Base-by-base conservation (phyloP, 2,329 filamentous ascomycete species). In the Lasiodiplodia citricola region DNA sequence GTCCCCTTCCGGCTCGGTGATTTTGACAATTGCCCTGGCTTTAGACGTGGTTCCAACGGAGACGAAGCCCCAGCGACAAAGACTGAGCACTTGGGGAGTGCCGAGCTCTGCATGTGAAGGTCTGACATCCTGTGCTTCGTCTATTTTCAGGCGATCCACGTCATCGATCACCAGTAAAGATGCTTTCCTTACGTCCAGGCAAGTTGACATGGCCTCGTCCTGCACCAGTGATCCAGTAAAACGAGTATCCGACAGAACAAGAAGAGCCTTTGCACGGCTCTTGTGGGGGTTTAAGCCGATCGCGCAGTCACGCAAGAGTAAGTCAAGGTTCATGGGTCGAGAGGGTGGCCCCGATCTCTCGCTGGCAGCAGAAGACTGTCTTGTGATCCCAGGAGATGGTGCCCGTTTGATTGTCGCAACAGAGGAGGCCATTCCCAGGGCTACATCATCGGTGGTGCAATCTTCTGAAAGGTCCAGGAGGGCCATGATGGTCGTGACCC, bases 11-110 rank as follows among this genome's bases (percentile, higher is more conserved):
- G 86, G 83, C 11, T 85, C 83, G 25, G 83, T 81, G 14, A 94
- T 83, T 57, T 88, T 87, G 2, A 96, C 84, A 2, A 83, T 82
- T 0, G 89, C 87, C 70, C 89, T 91, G 0, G 94, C 94, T 2
- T 94, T 91, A 21, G 94, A 96, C 55, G 97, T 92, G 60, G 92
- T 93, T 73, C 92, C 94, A 41, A 99, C 89, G 54, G 93, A 91
- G 7, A 97, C 93, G 75, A 90, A 99, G 0, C 96, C 96, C 73
- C 87, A 84, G 7, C 86, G 82, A 66, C 88, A 78, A 68, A 90
- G 76, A 35, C 82, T 78, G 23, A 82, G 78, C 11, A 87, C 77
- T 69, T 87, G 85, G 47, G 78, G 81, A 64, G 80, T 75, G 7
- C 81, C 68, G 18, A 68, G 50, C 4, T 72, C 64, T 41, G 72